Conservation (phyloP, 2,329 filamentous ascomycete species). For the Xylaria sp. region DNA sequence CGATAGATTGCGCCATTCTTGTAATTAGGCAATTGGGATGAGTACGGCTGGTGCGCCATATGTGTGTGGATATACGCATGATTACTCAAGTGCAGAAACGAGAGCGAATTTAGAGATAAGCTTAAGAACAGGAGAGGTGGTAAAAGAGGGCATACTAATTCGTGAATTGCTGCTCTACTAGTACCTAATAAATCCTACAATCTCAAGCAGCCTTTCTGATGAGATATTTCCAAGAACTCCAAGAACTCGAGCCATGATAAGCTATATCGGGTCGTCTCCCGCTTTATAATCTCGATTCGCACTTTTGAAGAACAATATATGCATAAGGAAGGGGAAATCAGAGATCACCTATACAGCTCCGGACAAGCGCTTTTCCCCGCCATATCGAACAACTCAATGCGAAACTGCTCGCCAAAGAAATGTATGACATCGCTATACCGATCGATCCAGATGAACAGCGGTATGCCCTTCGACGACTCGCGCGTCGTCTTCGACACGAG, state of each 20-base stretch:
- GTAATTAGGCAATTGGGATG: no score
- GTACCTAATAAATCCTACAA: not conserved
- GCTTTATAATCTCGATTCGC: not conserved
- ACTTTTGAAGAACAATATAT: not conserved
- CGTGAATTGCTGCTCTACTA: not conserved
- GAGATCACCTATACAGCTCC: conserved; percentile 27
- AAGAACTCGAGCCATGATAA: not conserved
- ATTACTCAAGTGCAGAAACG: not conserved
- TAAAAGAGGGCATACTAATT: not conserved
- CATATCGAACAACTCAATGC: conserved; percentile 30
- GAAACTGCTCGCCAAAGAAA: conserved; percentile 32
- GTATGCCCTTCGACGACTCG: conserved; percentile 18
- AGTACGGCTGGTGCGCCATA: not conserved
- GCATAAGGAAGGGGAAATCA: not conserved
- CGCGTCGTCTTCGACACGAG: conserved; percentile 19
- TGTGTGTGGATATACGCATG: not conserved
- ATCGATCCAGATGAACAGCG: conserved; percentile 38
- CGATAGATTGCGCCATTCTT: not conserved
- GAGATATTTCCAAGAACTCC: not conserved
- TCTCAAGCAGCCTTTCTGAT: not conserved
- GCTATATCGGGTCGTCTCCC: not conserved
- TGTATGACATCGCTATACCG: conserved; percentile 31
- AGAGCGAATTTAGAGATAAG: not conserved
- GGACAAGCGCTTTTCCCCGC: conserved; percentile 33
- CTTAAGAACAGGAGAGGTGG: not conserved